Evolutionary conservation across 2,329 filamentous ascomycete genomes (phyloP), one percentile per base, ranked within the genome.

Genomic region (Colletotrichum lentis): DNA sequence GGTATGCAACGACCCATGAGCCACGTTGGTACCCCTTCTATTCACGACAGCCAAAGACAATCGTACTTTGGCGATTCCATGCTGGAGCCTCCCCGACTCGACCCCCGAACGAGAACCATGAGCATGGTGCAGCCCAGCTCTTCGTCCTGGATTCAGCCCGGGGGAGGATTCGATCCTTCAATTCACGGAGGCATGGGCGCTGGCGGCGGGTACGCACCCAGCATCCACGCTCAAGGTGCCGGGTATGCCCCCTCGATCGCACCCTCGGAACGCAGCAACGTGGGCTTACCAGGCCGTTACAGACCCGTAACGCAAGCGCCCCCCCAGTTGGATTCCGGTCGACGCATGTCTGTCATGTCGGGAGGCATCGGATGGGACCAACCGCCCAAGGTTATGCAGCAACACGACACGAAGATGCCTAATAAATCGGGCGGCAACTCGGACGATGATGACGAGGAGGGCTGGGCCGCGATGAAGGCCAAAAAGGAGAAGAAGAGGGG

Each of bases 231-330:
- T 62, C 83, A 80, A 78, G 86, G 81, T 54, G 78, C 79, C 59
- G 89, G 88, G 10, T 98, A 98, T 79, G 87, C 94, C 1, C 89
- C 94, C 1, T 98, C 95, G 0, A 97, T 99, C 72, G 95, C 96
- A 2, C 96, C 96, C 1, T 97, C 93, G 5, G 96, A 98, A 81
- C 91, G 96, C 69, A 98, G 94, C 83, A 98, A 96, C 77, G 83
- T 97, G 69, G 96, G 96, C 18, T 85, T 97, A 60, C 94, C 96
- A 10, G 90, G 93, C 39, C 89, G 96, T 52, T 99, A 99, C 80
- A 88, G 96, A 53, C 94, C 96, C 1, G 95, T 98, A 0, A 94
- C 92, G 0, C 90, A 91, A 49, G 82, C 85, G 62, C 83, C 82
- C 27, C 61, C 59, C 14, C 56, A 55, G 6, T 18, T 66, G 44